Conservation (phyloP, 164 flowering plant genomes). For the Kingdonia uniflora region DNA sequence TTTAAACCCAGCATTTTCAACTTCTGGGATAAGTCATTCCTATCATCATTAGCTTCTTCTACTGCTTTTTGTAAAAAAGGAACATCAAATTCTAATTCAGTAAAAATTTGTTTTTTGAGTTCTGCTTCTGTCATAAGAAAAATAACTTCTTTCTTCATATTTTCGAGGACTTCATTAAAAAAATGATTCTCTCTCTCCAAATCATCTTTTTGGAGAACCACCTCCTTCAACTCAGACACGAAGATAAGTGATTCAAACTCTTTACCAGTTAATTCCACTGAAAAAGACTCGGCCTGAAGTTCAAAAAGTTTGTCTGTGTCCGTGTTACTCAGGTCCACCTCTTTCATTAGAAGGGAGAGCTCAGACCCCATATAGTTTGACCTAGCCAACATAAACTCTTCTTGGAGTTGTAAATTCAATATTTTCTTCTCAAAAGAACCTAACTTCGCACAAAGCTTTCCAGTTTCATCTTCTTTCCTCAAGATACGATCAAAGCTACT, state of each 20-base stretch:
- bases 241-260: conserved; percentile 49
- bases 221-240: conserved; percentile 38
- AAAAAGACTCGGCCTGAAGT: conserved; percentile 32
- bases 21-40: conserved; percentile 18
- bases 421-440: conserved; percentile 55
- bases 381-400: conserved; percentile 72
- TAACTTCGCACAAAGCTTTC: conserved; percentile 40
- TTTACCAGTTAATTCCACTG: conserved; percentile 31
- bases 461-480: conserved; percentile 64
- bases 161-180: conserved; percentile 23
- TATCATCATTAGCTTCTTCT: conserved; percentile 17
- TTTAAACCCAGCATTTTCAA: conserved; percentile 17
- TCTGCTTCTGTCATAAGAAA: conserved; percentile 32
- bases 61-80: conserved; percentile 20
- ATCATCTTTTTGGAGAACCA: conserved; percentile 23
- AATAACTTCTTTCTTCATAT: conserved; percentile 34
- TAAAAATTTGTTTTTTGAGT: conserved; percentile 25
- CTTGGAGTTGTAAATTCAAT: conserved; percentile 59
- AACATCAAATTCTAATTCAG: conserved; percentile 29
- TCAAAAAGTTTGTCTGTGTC: conserved; percentile 34
- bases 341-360: conserved; percentile 54
- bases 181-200: conserved; percentile 19
- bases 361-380: conserved; percentile 70
- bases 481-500: conserved; percentile 56
- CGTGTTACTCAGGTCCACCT: conserved; percentile 43